phyloP scores from a whole-genome alignment of 331 rosid species.

The Erythrophleum ivorense region DNA sequence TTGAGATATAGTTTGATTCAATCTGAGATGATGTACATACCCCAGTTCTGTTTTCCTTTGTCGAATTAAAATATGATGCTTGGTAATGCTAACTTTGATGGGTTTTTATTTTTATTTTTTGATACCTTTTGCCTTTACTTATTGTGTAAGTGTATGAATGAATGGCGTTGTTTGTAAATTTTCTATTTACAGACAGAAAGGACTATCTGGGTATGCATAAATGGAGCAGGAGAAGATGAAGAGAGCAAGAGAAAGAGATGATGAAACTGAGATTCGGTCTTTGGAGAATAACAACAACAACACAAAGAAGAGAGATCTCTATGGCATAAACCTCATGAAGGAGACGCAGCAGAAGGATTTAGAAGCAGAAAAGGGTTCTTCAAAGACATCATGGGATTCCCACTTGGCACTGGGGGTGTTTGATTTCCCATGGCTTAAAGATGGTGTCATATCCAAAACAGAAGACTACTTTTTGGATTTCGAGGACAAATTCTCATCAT shows the following conservation, averaged over 20 bases:
- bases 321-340: slow-evolving; percentile 29
- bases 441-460: slow-evolving; percentile 65
- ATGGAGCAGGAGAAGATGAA: slow-evolving; percentile 56
- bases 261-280: slow-evolving; percentile 30
- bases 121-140: slow-evolving; percentile 7
- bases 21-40: slow-evolving; percentile 3
- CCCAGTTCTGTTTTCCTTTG: slow-evolving; percentile 2
- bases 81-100: slow-evolving; percentile 22
- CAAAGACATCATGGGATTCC: slow-evolving; percentile 32
- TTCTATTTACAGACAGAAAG: slow-evolving; percentile 45
- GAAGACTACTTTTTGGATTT: slow-evolving; percentile 54
- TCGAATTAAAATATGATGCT: slow-evolving; percentile 15
- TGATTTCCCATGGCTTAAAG: slow-evolving; percentile 95
- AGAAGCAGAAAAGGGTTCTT: slow-evolving; percentile 36
- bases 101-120: background rate
- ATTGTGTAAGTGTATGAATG: background rate
- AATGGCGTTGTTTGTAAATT: background rate
- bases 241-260: slow-evolving; percentile 61
- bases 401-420: slow-evolving; percentile 64
- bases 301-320: slow-evolving; percentile 49
- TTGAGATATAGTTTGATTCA: background rate
- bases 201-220: background rate
- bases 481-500: slow-evolving; percentile 65
- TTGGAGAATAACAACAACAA: slow-evolving; percentile 32
- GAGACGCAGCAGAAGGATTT: slow-evolving; percentile 27